Evolutionary conservation across 2,329 filamentous ascomycete genomes (phyloP).

Genomic region (Cladosporium sp.): DNA sequence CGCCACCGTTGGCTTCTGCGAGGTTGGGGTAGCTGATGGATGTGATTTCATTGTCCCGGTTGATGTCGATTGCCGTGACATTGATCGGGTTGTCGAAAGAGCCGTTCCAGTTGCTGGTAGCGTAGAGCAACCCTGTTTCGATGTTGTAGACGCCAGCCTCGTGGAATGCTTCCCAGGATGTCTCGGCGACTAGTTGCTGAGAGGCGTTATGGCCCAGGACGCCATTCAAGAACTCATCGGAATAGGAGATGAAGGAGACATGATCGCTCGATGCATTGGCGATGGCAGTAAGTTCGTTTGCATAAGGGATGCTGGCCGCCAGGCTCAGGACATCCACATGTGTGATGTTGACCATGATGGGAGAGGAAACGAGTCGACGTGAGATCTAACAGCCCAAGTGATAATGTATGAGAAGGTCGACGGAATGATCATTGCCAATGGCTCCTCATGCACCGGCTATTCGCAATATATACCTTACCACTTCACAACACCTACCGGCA

Average conservation of each 20-base stretch:
- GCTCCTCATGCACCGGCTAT: too few species aligned
- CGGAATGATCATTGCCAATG: too few species aligned
- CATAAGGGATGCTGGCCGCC: conserved; percentile 28
- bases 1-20: conserved; percentile 26
- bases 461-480: too few species aligned
- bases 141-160: conserved; percentile 34
- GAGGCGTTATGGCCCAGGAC: conserved; percentile 29
- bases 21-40: conserved; percentile 24
- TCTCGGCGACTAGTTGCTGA: conserved; percentile 21
- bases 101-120: conserved; percentile 36
- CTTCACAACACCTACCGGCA: too few species aligned
- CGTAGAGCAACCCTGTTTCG: conserved; percentile 36
- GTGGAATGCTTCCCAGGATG: conserved; percentile 32
- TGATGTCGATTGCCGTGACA: conserved; percentile 28
- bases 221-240: conserved; percentile 25
- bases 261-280: conserved; percentile 25
- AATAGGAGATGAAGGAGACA: conserved; percentile 26
- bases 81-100: conserved; percentile 29
- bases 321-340: conserved; percentile 27
- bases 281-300: conserved; percentile 22
- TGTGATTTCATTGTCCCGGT: conserved; percentile 22
- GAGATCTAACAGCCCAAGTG: too few species aligned
- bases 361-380: too few species aligned
- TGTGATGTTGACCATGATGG: conserved; percentile 30
- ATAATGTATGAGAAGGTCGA: too few species aligned